Evolutionary conservation across 768 basidiomycete species (phyloP), one percentile per base, ranked within the genome.

Genomic region (Fomitopsis pulvina): DNA sequence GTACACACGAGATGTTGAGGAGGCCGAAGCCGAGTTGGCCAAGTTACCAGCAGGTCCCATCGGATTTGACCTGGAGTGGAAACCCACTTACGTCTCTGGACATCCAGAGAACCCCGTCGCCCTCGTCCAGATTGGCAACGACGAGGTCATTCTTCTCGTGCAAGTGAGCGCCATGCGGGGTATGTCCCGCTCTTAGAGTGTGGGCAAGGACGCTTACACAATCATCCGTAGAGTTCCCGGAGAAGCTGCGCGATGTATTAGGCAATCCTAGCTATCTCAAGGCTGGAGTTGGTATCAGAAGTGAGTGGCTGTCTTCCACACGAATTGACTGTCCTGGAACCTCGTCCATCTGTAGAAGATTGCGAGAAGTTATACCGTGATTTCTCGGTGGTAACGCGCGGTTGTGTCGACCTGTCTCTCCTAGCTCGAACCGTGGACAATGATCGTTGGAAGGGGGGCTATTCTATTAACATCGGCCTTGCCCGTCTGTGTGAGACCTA

Each of bases 61-160:
- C 44, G 89, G 89, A 24, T 81, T 91, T 54, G 89, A 92, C 60
- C 70, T 87, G 30, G 89, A 92, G 65, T 91, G 89, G 87, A 79
- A 75, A 52, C 89, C 89, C 0, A 78, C 59, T 18, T 80, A 66
- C 57, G 53, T 56, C 41, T 81, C 78, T 59, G 79, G 82, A 18
- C 60, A 65, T 22, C 58, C 66, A 24, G 76, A 82, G 63, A 85
- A 90, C 59, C 83, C 74, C 21, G 81, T 87, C 18, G 80, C 89
- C 2, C 72, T 91, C 21, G 72, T 91, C 3, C 88, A 92, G 61
- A 74, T 91, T 16, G 83, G 86, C 2, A 79, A 71, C 53, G 59
- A 66, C 3, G 62, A 78, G 3, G 69, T 63, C 11, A 76, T 87
- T 21, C 64, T 85, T 24, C 76, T 91, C 3, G 62, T 89, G 5